Conservation (phyloP, 345 rosid species). For the Citrus hindsii region DNA sequence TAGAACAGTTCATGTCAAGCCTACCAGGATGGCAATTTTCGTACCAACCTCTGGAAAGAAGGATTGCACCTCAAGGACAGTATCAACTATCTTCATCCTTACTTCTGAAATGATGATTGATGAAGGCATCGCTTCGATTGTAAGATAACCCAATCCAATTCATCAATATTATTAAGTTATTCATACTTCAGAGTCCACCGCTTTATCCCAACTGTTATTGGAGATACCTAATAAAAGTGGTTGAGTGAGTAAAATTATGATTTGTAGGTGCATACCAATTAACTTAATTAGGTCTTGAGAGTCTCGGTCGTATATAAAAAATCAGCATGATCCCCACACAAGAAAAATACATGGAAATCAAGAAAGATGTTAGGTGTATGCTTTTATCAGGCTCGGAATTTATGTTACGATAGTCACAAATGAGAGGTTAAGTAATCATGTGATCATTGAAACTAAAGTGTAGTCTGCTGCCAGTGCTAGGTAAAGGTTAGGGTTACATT, state of each 20-base stretch:
- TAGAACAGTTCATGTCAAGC: not conserved
- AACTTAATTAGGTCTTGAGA: not conserved
- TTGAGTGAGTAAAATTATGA: not conserved
- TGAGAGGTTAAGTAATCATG: not conserved
- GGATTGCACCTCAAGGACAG: constrained; percentile 16
- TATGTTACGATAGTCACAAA: not conserved
- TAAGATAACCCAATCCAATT: constrained; percentile 6
- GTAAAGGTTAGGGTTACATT: not conserved
- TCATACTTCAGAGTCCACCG: not conserved
- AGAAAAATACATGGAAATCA: no score
- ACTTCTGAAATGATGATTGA: constrained; percentile 15
- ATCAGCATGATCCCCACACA: not conserved
- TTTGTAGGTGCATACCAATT: not conserved
- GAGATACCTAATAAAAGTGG: not conserved
- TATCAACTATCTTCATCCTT: constrained; percentile 10
- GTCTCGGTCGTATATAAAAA: not conserved
- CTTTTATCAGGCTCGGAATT: not conserved
- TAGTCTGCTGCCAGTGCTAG: not conserved
- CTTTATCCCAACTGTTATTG: not conserved
- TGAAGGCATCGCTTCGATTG: constrained; percentile 24
- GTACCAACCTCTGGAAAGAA: not conserved
- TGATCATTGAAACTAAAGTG: not conserved
- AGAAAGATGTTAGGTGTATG: not conserved
- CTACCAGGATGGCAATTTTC: not conserved
- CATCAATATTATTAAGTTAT: not conserved